Evolutionary conservation across 1,284 basidiomycete species (phyloP).

Genomic region (Erythrobasidium hasegawianum): DNA sequence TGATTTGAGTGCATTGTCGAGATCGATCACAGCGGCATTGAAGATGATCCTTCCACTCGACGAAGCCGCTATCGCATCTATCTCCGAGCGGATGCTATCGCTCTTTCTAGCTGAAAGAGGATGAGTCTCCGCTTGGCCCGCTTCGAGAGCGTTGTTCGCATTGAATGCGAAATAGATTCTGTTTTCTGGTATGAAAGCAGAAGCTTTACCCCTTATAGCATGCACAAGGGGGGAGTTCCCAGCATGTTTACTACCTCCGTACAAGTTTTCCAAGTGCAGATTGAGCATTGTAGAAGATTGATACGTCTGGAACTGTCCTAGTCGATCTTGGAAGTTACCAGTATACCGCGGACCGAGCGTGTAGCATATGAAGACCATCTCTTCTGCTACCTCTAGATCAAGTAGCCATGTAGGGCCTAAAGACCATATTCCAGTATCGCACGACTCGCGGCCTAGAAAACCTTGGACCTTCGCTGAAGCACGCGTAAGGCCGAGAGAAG

Average conservation of each 20-base stretch:
- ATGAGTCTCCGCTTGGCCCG: background rate
- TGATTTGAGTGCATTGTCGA: too few species aligned
- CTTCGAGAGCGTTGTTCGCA: constrained; percentile 34
- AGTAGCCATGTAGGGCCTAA: too few species aligned
- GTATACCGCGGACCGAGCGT: constrained; percentile 65
- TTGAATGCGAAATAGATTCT: constrained; percentile 40
- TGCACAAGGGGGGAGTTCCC: constrained; percentile 38
- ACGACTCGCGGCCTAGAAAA: background rate
- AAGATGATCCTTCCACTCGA: constrained; percentile 33
- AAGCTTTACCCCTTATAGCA: constrained; percentile 38
- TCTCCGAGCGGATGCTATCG: too few species aligned
- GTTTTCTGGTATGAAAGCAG: constrained; percentile 38
- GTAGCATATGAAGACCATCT: constrained; percentile 30
- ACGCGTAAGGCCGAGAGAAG: constrained; percentile 31
- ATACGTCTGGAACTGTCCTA: constrained; percentile 70
- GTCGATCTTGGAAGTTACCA: constrained; percentile 63
- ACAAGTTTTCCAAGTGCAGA: background rate
- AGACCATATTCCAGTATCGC: too few species aligned
- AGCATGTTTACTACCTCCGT: constrained; percentile 18
- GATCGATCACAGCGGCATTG: constrained; percentile 29
- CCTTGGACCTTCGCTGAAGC: background rate
- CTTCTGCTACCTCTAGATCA: constrained; percentile 33
- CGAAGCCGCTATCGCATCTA: background rate
- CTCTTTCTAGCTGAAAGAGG: background rate
- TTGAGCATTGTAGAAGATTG: constrained; percentile 70